phyloP scores from a whole-genome alignment of 257 asterid species.

The Gentiana macrophylla region DNA sequence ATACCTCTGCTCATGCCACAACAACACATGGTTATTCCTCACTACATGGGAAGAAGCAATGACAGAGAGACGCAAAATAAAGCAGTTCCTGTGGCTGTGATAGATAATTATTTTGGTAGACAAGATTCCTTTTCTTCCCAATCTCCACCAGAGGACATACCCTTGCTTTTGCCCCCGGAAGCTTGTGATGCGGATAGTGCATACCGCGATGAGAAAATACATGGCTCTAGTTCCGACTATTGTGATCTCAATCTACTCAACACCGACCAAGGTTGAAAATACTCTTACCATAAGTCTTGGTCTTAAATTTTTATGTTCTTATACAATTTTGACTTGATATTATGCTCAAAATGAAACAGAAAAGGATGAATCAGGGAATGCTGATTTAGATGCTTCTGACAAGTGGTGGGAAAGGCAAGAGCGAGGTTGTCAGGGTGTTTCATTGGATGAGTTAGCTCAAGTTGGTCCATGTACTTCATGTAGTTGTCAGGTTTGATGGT shows the following conservation, averaged over 20 bases:
- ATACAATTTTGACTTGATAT: too few species aligned
- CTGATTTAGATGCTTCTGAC: constrained; percentile 25
- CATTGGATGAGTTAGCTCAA: constrained; percentile 42
- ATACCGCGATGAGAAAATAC: constrained; percentile 18
- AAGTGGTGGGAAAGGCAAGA: constrained; percentile 50
- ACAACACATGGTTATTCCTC: constrained; percentile 97
- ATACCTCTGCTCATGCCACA: constrained; percentile 93
- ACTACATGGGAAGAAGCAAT: constrained; percentile 79
- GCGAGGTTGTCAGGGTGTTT: constrained; percentile 28
- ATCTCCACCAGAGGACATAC: constrained; percentile 71
- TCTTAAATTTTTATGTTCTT: too few species aligned
- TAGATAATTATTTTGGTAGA: constrained; percentile 25
- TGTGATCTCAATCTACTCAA: constrained; percentile 13
- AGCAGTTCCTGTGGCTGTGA: constrained; percentile 10
- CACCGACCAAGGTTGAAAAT: constrained; percentile 15
- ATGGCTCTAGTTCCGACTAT: constrained; percentile 21
- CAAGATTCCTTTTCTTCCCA: constrained; percentile 44
- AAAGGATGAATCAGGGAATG: constrained; percentile 13
- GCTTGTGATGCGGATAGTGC: constrained; percentile 36
- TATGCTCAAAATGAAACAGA: constrained; percentile 12
- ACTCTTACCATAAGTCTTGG: too few species aligned
- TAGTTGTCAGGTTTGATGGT: constrained; percentile 61
- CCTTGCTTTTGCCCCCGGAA: constrained; percentile 86
- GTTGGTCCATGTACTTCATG: constrained; percentile 72
- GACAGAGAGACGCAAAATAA: constrained; percentile 32